These are phyloP conservation scores for Magnolia officinalis DNA, from an alignment of 164 flowering plant genomes.

Conservation along the genomic window DNA sequence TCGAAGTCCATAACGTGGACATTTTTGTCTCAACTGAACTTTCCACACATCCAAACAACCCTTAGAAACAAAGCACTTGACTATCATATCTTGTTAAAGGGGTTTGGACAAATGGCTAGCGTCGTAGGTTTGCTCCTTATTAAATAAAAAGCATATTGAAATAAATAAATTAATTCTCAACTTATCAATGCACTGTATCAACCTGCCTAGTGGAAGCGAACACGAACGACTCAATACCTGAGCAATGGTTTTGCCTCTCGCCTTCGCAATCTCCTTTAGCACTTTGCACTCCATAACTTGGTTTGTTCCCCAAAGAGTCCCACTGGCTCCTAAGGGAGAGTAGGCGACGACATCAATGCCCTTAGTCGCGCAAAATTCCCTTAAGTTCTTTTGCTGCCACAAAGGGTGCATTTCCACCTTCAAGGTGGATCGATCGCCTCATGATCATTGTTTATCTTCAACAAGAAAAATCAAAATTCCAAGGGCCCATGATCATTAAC, in stretches of 20 bases:
- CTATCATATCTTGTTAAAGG: no score
- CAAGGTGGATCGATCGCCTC: background rate
- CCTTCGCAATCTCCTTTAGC: conserved; percentile 23
- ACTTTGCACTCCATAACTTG: conserved; percentile 16
- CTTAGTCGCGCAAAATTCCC: conserved; percentile 19
- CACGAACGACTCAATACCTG: conserved; percentile 15
- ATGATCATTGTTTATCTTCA: background rate
- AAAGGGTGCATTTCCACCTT: conserved; percentile 34
- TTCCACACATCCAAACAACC: no score
- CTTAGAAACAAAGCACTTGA: no score
- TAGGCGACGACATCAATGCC: conserved; percentile 23
- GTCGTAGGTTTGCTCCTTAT: no score
- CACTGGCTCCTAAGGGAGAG: conserved; percentile 29
- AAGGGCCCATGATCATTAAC: background rate
- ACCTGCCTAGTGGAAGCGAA: no score
- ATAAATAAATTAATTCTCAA: no score
- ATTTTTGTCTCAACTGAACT: no score
- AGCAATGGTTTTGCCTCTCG: conserved; percentile 24
- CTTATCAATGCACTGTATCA: no score
- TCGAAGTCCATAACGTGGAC: no score
- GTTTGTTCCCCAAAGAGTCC: conserved; percentile 19
- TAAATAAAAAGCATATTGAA: no score
- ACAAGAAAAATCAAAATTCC: background rate
- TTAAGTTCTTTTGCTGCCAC: conserved; percentile 24
- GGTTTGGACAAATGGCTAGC: no score